phyloP scores from a whole-genome alignment of 345 rosid genomes.

The Salix dunnii region DNA sequence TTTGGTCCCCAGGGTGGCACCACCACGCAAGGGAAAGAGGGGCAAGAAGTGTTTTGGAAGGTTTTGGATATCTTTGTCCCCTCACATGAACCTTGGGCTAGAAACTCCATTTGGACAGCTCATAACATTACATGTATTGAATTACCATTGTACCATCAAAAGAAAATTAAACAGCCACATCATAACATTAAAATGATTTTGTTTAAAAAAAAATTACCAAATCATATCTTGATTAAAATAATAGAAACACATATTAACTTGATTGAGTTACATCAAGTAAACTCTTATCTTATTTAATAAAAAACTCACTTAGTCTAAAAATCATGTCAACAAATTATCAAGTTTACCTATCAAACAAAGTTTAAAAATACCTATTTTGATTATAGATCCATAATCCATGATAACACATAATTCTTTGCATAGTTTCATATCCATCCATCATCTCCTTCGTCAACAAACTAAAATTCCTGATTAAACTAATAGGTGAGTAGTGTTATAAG shows the following conservation, averaged over 20 bases:
- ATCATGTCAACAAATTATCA: no score
- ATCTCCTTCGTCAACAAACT: no score
- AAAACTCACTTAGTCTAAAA: rapidly evolving
- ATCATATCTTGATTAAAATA: no score
- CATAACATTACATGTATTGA: background rate
- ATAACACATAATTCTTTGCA: background rate
- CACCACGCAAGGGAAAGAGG: constrained; percentile 15
- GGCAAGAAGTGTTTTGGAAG: constrained; percentile 18
- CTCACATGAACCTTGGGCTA: constrained; percentile 10
- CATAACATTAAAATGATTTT: no score
- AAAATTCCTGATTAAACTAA: no score
- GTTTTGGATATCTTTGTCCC: constrained; percentile 27
- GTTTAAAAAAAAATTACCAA: no score
- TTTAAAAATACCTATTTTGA: no score
- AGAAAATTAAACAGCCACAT: no score
- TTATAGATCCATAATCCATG: background rate
- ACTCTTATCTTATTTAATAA: no score
- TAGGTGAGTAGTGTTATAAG: no score
- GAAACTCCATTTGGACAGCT: background rate
- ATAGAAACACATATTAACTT: no score
- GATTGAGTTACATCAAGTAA: rapidly evolving
- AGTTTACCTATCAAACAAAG: rapidly evolving
- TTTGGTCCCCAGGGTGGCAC: constrained; percentile 39
- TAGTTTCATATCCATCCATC: no score
- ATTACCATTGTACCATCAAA: background rate